Base-by-base conservation (phyloP, 2,329 filamentous ascomycete species). In the Dichotomopilus funicola region DNA sequence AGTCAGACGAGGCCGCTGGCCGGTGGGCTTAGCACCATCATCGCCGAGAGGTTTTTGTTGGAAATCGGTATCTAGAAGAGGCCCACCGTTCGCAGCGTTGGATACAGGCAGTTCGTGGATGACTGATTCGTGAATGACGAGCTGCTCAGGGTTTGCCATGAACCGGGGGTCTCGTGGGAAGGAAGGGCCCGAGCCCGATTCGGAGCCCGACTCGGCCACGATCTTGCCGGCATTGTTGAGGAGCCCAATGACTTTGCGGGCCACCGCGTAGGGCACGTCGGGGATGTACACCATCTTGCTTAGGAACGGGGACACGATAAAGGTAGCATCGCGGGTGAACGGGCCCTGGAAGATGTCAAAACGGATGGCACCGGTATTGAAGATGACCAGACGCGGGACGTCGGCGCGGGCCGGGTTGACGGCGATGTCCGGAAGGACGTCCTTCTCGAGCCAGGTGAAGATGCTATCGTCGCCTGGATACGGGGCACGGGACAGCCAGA, bases 261-360 rank as follows among this genome's bases (percentile, higher is more conserved):
- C 94, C 12, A 85, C 80, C 11, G 76, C 73, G 67, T 91, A 95
- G 0, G 91, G 89, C 4, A 99, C 88, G 63, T 95, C 83, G 52
- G 86, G 84, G 51, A 96, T 77, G 62, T 85, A 90, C 33, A 79
- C 77, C 69, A 96, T 87, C 1, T 80, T 82, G 70, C 87, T 95
- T 1, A 82, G 83, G 68, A 99, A 99, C 0, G 94, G 94, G 7
- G 88, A 95, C 34, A 97, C 79, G 41, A 92, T 86, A 67, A 84
- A 97, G 0, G 88, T 89, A 4, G 86, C 87, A 68, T 99, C 94
- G 41, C 84, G 83, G 0, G 94, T 97, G 67, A 97, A 97, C 0
- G 86, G 77, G 0, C 94, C 94, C 69, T 92, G 84, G 77, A 96
- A 95, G 59, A 99, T 88, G 69, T 99, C 94, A 70, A 97, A 99